phyloP scores from a whole-genome alignment of 2,329 filamentous ascomycete species.

The Colletotrichum sublineola region DNA sequence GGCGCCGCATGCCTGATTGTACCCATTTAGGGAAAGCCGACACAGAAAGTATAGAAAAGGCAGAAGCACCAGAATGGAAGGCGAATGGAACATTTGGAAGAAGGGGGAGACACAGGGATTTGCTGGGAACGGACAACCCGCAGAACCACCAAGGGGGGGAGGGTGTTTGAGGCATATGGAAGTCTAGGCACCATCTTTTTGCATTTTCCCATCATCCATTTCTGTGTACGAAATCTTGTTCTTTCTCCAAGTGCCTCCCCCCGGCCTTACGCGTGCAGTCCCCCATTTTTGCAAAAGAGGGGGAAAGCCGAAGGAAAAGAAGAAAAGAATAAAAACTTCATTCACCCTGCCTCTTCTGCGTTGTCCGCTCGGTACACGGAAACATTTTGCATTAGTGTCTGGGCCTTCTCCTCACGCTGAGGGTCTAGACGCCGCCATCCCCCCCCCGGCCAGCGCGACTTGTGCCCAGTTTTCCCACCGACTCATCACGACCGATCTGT shows the following conservation, averaged over 20 bases:
- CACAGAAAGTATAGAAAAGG: background rate
- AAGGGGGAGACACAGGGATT: conserved; percentile 7
- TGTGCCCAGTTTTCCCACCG: conserved; percentile 3
- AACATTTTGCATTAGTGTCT: background rate
- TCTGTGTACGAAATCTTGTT: background rate
- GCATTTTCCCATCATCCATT: background rate
- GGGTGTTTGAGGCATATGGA: background rate
- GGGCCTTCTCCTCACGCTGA: background rate
- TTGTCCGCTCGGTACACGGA: background rate
- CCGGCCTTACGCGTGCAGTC: background rate
- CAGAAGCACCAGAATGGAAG: conserved; percentile 26
- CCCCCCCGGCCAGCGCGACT: background rate
- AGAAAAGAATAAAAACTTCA: too few relatives aligned
- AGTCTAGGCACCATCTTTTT: conserved; percentile 26
- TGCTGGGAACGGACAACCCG: background rate
- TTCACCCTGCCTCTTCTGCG: background rate
- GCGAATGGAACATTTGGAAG: conserved; percentile 32
- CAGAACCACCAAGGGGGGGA: background rate
- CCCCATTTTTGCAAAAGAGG: too few relatives aligned
- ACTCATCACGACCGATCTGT: background rate
- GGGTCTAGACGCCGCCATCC: conserved; percentile 3
- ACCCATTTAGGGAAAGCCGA: conserved; percentile 11
- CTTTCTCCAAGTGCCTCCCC: background rate
- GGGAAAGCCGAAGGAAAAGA: too few relatives aligned
- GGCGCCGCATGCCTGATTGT: background rate